Conservation (phyloP, 1,139 yeast species). For the Pichia kudriavzevii region DNA sequence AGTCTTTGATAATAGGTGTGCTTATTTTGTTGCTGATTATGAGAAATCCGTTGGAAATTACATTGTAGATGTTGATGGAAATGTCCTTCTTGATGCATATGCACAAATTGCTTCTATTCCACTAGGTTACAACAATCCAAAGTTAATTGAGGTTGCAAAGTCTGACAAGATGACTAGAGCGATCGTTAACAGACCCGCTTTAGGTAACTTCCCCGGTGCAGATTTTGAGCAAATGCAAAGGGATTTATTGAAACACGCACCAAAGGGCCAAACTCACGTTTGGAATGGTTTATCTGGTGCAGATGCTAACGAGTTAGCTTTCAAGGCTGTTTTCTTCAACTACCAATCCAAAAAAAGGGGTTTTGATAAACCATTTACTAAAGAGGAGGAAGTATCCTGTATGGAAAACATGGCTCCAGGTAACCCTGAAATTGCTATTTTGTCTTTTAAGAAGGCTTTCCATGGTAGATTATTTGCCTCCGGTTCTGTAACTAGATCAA, state of each 20-base stretch:
- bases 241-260: conserved; percentile 57
- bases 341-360: conserved; percentile 59
- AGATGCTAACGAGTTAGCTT: conserved; percentile 79
- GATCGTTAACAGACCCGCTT: conserved; percentile 68
- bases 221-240: conserved; percentile 53
- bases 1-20: conserved; percentile 59
- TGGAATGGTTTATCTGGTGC: conserved; percentile 81
- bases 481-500: conserved; percentile 69
- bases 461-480: conserved; percentile 81
- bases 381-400: conserved; percentile 52
- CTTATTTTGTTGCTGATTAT: conserved; percentile 64
- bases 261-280: conserved; percentile 57
- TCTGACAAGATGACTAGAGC: conserved; percentile 61
- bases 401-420: conserved; percentile 72
- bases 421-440: conserved; percentile 62
- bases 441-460: conserved; percentile 70
- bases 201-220: conserved; percentile 65
- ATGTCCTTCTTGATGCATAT: conserved; percentile 58
- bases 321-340: conserved; percentile 77
- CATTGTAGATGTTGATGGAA: conserved; percentile 66
- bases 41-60: conserved; percentile 64
- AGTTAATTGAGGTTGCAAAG: conserved; percentile 51
- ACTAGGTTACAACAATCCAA: conserved; percentile 75
- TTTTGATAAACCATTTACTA: conserved; percentile 39
- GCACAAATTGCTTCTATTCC: conserved; percentile 76